Conservation (phyloP, 1,139 yeast genomes). For the Yamadazyma dendronema region DNA sequence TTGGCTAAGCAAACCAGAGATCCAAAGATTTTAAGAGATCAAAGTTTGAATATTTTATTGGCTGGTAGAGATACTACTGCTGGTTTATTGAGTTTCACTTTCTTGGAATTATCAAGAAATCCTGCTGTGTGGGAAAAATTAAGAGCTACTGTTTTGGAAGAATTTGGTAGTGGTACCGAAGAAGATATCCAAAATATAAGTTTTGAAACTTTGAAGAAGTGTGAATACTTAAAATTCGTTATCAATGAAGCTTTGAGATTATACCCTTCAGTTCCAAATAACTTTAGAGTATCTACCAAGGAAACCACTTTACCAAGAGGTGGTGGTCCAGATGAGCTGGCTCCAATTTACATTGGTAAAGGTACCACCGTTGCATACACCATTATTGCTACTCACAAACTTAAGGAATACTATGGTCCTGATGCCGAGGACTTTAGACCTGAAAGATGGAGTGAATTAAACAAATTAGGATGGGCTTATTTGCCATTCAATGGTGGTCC, state of each 20-base stretch:
- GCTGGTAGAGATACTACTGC: constrained; percentile 53
- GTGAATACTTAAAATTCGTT: constrained; percentile 46
- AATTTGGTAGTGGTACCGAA: constrained; percentile 37
- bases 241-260: constrained; percentile 50
- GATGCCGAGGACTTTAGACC: constrained; percentile 46
- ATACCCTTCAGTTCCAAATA: constrained; percentile 53
- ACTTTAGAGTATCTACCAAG: constrained; percentile 41
- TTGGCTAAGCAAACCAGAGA: constrained; percentile 45
- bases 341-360: constrained; percentile 43
- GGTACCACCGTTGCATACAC: constrained; percentile 42
- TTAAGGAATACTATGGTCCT: constrained; percentile 39
- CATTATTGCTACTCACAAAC: constrained; percentile 44
- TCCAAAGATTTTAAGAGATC: constrained; percentile 42
- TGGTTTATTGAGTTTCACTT: constrained; percentile 41
- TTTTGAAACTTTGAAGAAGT: constrained; percentile 48
- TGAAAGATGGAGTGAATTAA: constrained; percentile 39
- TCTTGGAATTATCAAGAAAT: constrained; percentile 41
- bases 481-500: constrained; percentile 60
- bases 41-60: constrained; percentile 42
- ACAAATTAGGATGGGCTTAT: constrained; percentile 41
- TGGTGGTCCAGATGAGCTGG: constrained; percentile 44
- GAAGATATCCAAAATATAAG: constrained; percentile 30
- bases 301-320: constrained; percentile 53
- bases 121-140: constrained; percentile 36
- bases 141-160: constrained; percentile 28